phyloP scores from a whole-genome alignment of 352 stramenopile genomes.

The Phytophthora sojae region DNA sequence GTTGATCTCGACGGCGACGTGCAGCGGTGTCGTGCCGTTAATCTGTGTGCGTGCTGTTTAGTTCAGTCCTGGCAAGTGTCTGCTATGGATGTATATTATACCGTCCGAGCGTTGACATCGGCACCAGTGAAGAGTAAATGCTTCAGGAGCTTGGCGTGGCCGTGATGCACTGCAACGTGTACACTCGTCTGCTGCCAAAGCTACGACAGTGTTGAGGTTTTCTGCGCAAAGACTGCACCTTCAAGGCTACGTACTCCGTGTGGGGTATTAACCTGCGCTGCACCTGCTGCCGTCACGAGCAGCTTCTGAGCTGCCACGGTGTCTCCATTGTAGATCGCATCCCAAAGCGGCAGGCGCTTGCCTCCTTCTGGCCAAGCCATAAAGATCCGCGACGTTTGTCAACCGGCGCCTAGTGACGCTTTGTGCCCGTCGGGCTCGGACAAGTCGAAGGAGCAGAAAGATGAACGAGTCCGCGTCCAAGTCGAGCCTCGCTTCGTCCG shows the following conservation, averaged over 20 bases:
- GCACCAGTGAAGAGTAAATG: constrained; percentile 53
- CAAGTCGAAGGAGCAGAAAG: background rate
- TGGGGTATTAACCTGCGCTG: constrained; percentile 55
- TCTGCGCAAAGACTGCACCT: background rate
- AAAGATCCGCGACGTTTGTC: constrained; percentile 29
- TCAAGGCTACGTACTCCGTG: constrained; percentile 45
- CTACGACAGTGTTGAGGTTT: constrained; percentile 23
- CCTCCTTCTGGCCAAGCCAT: constrained; percentile 56
- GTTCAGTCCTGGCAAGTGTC: background rate
- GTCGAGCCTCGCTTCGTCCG: constrained; percentile 42
- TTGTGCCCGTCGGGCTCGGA: background rate
- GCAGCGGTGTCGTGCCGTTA: constrained; percentile 67
- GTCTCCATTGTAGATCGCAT: constrained; percentile 66
- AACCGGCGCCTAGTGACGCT: constrained; percentile 25
- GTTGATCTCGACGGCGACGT: constrained; percentile 57
- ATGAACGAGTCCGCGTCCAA: constrained; percentile 60
- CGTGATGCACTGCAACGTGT: constrained; percentile 59
- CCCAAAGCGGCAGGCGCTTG: constrained; percentile 57
- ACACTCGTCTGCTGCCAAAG: constrained; percentile 71
- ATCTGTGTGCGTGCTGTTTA: constrained; percentile 39
- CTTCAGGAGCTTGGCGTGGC: constrained; percentile 67
- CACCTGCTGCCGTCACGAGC: constrained; percentile 33
- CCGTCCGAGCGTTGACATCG: constrained; percentile 59
- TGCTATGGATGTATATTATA: constrained; percentile 11
- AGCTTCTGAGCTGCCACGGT: constrained; percentile 45